Conservation (phyloP, 768 basidiomycete species). For the Coprinopsis marcescibilis region DNA sequence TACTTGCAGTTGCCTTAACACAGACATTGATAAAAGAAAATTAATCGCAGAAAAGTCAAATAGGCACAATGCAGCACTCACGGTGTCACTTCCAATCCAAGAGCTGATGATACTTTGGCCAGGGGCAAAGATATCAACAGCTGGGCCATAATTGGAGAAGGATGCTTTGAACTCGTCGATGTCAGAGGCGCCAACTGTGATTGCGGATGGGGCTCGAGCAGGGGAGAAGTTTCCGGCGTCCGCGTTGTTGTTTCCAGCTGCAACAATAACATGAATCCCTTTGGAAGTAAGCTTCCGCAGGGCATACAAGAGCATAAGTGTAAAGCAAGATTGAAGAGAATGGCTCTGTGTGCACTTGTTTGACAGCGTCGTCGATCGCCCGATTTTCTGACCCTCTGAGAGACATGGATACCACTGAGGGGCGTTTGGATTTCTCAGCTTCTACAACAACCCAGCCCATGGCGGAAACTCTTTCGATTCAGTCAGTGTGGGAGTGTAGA, state of each 20-base stretch:
- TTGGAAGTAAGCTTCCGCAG: conserved; percentile 19
- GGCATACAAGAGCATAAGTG: neutral
- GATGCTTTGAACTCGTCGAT: conserved; percentile 26
- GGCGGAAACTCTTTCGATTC: conserved; percentile 18
- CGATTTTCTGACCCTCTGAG: conserved; percentile 24
- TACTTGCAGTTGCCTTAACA: conserved; percentile 16
- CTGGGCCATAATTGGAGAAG: conserved; percentile 31
- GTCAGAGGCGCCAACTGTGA: conserved; percentile 28
- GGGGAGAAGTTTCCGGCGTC: conserved; percentile 26
- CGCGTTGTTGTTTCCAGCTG: conserved; percentile 26
- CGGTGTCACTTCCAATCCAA: conserved; percentile 19
- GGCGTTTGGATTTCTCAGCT: conserved; percentile 16
- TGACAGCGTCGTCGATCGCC: conserved; percentile 27
- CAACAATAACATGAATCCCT: conserved; percentile 27
- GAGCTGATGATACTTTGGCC: conserved; percentile 22
- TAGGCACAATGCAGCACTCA: neutral
- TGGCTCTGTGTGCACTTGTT: conserved; percentile 10
- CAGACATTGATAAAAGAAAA: neutral
- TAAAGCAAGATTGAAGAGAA: neutral
- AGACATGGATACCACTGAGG: conserved; percentile 29
- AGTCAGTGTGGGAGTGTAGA: neutral
- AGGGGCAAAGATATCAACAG: conserved; percentile 31
- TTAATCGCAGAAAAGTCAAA: neutral
- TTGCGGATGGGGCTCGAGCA: conserved; percentile 26
- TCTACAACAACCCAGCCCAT: conserved; percentile 24